phyloP scores from a whole-genome alignment of 768 basidiomycete species.

The Naganishia vaughanmartiniae region DNA sequence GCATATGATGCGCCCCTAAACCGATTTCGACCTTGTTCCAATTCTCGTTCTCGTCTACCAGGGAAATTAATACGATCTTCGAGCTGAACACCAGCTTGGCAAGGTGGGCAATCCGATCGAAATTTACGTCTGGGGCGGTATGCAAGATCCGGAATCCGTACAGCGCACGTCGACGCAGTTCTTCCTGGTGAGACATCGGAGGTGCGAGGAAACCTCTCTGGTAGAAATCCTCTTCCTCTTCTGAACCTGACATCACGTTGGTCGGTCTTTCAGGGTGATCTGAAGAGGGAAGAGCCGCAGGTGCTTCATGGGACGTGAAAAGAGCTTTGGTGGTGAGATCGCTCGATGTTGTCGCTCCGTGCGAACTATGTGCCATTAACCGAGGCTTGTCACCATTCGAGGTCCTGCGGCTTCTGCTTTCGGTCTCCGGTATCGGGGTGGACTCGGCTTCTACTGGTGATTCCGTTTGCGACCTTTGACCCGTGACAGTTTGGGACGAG shows the following conservation, averaged over 20 bases:
- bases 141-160: constrained; percentile 91
- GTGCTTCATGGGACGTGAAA: constrained; percentile 24
- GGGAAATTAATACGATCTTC: constrained; percentile 74
- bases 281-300: background rate
- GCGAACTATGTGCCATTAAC: constrained; percentile 31
- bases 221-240: constrained; percentile 39
- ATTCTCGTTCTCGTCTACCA: constrained; percentile 80
- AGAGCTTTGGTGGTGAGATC: constrained; percentile 16
- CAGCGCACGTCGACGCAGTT: constrained; percentile 74
- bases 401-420: background rate
- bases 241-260: background rate
- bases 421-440: background rate
- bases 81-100: constrained; percentile 90
- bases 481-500: constrained; percentile 41
- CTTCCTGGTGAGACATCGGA: constrained; percentile 79
- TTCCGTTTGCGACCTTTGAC: background rate
- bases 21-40: constrained; percentile 86
- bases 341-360: constrained; percentile 22
- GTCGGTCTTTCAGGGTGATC: constrained; percentile 23
- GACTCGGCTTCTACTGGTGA: background rate
- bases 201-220: constrained; percentile 60
- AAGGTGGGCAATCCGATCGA: constrained; percentile 88
- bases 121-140: constrained; percentile 80
- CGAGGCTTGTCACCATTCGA: constrained; percentile 27
- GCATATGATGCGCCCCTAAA: constrained; percentile 55